Evolutionary conservation across 106 monocot species (phyloP), one percentile per base, ranked within the genome.

Genomic region (Posidonia australis): DNA sequence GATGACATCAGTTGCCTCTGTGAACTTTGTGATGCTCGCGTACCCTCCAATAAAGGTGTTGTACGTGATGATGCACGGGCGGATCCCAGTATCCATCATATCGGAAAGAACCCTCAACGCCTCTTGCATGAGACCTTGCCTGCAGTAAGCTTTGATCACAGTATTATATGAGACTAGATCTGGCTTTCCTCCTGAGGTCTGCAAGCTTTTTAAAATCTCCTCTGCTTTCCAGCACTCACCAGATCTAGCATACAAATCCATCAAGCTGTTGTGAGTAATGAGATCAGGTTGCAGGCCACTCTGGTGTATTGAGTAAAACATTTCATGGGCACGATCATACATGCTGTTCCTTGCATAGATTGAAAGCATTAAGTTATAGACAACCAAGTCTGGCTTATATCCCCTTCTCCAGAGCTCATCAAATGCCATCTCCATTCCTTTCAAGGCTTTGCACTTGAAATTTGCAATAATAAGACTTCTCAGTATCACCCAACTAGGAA

Each of bases 191-290:
- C 74, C 77, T 13, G 71, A 76, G 12, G 13, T 70, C 46, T 79
- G 46, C 41, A 96, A 48, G 36, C 74, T 72, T 60, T 74, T 84
- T 22, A 98, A 74, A 51, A 85, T 63, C 47, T 87, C 78, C 70
- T 98, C 90, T n/a, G 90, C 87, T 57, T 90, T 82, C 84, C 84
- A 83, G 56, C 81, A 84, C 41, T 90, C 96, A 1, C 87, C 87
- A 21, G 69, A 60, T 64, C 81, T 84, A 28, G 79, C 90, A 72
- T 90, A 76, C 79, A 98, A 66, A 72, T 90, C 87, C 82, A 98
- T 98, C 77, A 98, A 78, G 76, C 84, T 79, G 63, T 98, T 98
- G 67, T 85, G 78, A 5, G 82, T 90, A 26, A 90, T 78, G 9
- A 98, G 77, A 77, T 98, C 87, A 20, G 96, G 90, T 32, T 72